Evolutionary conservation across 2,329 filamentous ascomycete genomes (phyloP), one percentile per base, ranked within the genome.

Genomic region (Teratosphaeriaceae sp.): DNA sequence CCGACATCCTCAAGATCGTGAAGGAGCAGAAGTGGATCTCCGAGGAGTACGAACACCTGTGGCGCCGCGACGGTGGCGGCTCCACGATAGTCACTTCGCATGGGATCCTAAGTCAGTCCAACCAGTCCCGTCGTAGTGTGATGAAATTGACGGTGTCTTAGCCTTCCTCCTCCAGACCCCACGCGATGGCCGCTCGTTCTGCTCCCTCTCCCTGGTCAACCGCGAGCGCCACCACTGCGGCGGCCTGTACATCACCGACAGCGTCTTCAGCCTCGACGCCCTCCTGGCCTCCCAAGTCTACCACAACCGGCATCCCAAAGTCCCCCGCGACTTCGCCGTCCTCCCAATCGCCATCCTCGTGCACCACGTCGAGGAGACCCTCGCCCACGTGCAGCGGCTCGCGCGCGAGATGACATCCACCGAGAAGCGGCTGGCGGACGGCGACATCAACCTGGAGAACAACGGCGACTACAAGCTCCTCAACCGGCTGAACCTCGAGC

Each of bases 391-490:
- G 8, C 57, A 60, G 40, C 49, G 50, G 15, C 41, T 62, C 15
- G 56, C 57, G 9, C 49, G 57, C 8, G 51, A 58, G 18, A 49
- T 62, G 31, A 61, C 56, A 1, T 49, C 47, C 21, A 58, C 58
- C 3, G 59, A 62, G 45, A 54, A 58, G 38, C 55, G 58, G 5
- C 59, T 62, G 8, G 53, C 57, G 5, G 54, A 61, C 26, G 58
- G 59, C 2, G 50, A 53, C n/a, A 60, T 61, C 20, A 49, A 49
- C 12, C 51, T 62, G 5, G 58, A 61, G 13, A 57, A 59, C 36
- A 60, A 60, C 38, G 57, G 56, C 38, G 59, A 62, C 37, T 62
- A 60, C 51, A 62, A 61, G 43, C 48, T 60, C 18, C 51, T 62
- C 13, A 62, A 62, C 38, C 44, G 57, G 38, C 51, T 60, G 37